Base-by-base conservation (phyloP, 345 rosid species). In the Eucalyptus polyanthemos region DNA sequence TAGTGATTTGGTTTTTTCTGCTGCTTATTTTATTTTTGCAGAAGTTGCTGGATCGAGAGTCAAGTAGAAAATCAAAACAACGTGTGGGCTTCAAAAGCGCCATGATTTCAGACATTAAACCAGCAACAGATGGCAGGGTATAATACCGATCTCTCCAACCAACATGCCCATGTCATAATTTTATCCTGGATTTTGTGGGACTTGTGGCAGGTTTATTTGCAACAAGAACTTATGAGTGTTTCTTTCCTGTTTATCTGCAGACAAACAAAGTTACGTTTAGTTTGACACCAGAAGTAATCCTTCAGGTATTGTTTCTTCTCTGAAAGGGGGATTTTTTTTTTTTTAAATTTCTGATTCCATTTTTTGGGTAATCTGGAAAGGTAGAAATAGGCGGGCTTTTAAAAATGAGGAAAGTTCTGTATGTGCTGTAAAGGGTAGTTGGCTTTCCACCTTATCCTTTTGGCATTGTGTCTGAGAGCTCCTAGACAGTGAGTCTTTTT, bases 41-140 rank as follows among this genome's bases (percentile, higher is more conserved):
- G 99, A 95, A 95, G 88, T 90, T 96, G 93, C 96, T 97, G 87
- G 96, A 94, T 92, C 93, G 80, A 89, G 95, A 95, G 87, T 93
- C 94, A 37, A 91, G 92, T 92, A 92, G 87, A 91, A 97, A 95
- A 94, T 91, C 95, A 89, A 98, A 96, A 89, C 99, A 96, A 83
- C 91, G 93, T 50, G 92, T 95, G 76, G 99, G 99, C 88, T 94
- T 97, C 76, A 98, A 98, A 95, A 97, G 96, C 93, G 93, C 93
- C 86, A 95, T 97, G 98, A 94, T 96, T 88, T 93, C 98, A 44
- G 99, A 95, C 88, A 93, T 95, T 90, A 95, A 94, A 93, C 96
- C 97, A 86, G 90, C 94, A 60, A 93, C 95, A 80, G 99, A 98
- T 94, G 98, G 99, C 88, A 95, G 95, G 97, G 99, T 98, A 94